phyloP scores from a whole-genome alignment of 495 filamentous ascomycete genomes.

The Chaetomidium leptoderma region DNA sequence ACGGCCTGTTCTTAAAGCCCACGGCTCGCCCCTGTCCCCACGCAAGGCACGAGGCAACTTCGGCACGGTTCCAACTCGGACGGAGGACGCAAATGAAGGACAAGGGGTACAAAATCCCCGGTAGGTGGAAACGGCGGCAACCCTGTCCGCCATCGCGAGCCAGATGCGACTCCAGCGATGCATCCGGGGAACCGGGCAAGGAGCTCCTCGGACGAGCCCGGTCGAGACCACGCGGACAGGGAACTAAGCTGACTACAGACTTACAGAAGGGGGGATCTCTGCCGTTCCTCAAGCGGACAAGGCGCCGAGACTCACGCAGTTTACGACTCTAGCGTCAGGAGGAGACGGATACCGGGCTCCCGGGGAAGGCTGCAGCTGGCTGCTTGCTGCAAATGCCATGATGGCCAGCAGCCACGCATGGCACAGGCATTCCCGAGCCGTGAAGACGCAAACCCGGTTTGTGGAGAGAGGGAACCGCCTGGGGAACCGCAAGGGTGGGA shows the following conservation, averaged over 20 bases:
- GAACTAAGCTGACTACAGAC: conserved; percentile 1
- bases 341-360: background rate
- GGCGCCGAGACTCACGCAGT: background rate
- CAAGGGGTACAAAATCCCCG: conserved; percentile 12
- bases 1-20: conserved; percentile 13
- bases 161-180: conserved; percentile 26
- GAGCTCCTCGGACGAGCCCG: conserved; percentile 3
- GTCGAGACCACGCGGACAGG: conserved; percentile 7
- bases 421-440: background rate
- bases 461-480: background rate
- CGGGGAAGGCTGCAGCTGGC: background rate
- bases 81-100: conserved; percentile 14
- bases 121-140: conserved; percentile 26
- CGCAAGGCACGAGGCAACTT: background rate
- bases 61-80: background rate
- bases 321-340: no score
- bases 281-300: background rate
- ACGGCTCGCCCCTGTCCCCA: background rate
- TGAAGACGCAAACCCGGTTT: background rate
- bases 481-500: background rate
- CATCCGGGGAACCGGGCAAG: conserved; percentile 23
- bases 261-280: background rate
- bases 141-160: conserved; percentile 28
- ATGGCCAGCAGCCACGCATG: background rate
- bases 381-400: background rate